Conservation (phyloP, 1,139 yeast species). For the Pichia sp. region DNA sequence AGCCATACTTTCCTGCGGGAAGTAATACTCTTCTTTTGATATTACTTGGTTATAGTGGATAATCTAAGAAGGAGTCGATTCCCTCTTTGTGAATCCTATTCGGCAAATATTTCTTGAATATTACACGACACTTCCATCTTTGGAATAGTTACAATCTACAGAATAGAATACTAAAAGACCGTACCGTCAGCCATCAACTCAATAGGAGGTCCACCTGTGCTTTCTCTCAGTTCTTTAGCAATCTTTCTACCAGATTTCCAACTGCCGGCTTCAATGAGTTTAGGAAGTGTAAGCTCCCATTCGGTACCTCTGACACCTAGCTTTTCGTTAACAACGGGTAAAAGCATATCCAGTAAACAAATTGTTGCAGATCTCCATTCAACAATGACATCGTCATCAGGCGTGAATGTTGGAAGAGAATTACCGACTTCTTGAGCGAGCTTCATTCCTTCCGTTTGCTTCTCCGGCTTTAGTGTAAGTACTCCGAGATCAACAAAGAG, state of each 20-base stretch:
- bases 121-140: no score
- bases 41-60: no score
- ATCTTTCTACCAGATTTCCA: slow-evolving; percentile 58
- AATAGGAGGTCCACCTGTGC: slow-evolving; percentile 51
- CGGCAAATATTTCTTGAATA: no score
- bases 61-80: no score
- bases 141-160: no score
- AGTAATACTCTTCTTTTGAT: no score
- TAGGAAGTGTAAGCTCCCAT: slow-evolving; percentile 39
- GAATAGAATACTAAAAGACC: slow-evolving; percentile 41
- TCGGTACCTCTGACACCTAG: slow-evolving; percentile 27
- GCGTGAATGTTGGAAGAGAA: slow-evolving; percentile 40
- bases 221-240: slow-evolving; percentile 39
- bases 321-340: slow-evolving; percentile 39
- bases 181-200: slow-evolving; percentile 54
- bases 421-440: slow-evolving; percentile 25
- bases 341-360: slow-evolving; percentile 42
- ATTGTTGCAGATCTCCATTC: slow-evolving; percentile 59
- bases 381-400: slow-evolving; percentile 51
- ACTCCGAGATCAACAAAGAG: slow-evolving; percentile 47
- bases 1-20: no score
- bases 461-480: slow-evolving; percentile 36
- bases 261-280: slow-evolving; percentile 55
- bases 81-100: no score
- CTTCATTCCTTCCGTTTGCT: slow-evolving; percentile 29